Evolutionary conservation across 345 rosid species (phyloP).

Genomic region (Physaria fendleri): DNA sequence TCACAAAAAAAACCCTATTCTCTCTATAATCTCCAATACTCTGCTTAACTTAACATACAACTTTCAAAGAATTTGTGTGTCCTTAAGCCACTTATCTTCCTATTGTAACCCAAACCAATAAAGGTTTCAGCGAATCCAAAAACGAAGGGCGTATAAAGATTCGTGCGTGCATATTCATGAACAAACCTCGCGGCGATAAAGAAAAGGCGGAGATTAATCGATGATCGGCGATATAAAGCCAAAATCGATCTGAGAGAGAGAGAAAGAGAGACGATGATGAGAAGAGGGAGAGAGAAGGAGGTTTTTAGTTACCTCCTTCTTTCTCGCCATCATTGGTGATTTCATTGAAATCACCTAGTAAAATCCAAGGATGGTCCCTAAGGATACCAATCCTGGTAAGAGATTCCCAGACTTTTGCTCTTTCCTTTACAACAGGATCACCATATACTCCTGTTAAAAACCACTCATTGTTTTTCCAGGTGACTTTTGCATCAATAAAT

Average conservation of each 20-base stretch:
- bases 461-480: no score
- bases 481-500: no score
- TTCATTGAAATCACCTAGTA: no score
- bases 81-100: no score
- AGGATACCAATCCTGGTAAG: no score
- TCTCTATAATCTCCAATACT: background rate
- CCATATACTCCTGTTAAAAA: no score
- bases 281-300: background rate
- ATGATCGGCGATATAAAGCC: conserved; percentile 14
- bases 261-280: background rate
- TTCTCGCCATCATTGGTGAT: no score
- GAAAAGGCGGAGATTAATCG: conserved; percentile 16
- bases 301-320: no score
- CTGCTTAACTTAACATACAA: background rate
- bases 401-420: no score
- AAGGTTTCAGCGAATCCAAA: conserved; percentile 8
- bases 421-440: no score
- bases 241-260: conserved; percentile 22
- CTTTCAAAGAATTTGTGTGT: background rate
- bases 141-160: background rate
- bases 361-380: no score
- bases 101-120: background rate
- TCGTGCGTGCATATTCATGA: background rate
- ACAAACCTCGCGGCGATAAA: background rate
- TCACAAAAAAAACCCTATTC: background rate